These are phyloP conservation scores for Venturia pyrina DNA, from an alignment of 2,329 filamentous ascomycete genomes.

Conservation along the genomic window DNA sequence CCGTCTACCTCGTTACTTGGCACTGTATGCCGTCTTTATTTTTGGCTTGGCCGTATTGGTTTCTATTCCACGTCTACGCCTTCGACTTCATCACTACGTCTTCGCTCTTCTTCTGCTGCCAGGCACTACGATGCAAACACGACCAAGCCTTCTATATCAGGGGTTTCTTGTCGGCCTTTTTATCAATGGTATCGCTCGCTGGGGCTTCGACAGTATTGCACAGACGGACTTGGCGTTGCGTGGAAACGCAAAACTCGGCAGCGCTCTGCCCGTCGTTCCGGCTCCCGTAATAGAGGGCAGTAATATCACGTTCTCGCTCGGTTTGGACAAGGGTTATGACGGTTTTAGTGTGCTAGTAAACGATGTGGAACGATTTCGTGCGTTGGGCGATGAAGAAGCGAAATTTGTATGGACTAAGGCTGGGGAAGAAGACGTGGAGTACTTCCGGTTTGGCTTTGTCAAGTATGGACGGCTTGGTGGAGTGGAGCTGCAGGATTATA, in stretches of 20 bases:
- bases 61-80: slow-evolving; percentile 11
- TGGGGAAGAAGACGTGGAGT: slow-evolving; percentile 19
- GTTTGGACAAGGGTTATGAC: slow-evolving; percentile 11
- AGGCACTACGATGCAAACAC: slow-evolving; percentile 26
- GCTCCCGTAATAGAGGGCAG: background rate
- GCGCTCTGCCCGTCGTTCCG: background rate
- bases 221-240: slow-evolving; percentile 7
- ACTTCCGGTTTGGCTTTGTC: slow-evolving; percentile 27
- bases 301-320: slow-evolving; percentile 4
- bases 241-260: slow-evolving; percentile 7
- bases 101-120: slow-evolving; percentile 25
- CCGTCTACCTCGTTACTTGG: slow-evolving; percentile 15
- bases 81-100: slow-evolving; percentile 20
- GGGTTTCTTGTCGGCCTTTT: slow-evolving; percentile 27
- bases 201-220: slow-evolving; percentile 24
- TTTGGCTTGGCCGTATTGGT: slow-evolving; percentile 4
- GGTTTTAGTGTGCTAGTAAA: slow-evolving; percentile 18
- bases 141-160: slow-evolving; percentile 25
- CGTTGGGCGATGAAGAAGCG: background rate
- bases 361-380: slow-evolving; percentile 16
- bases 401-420: slow-evolving; percentile 14
- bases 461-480: slow-evolving; percentile 17
- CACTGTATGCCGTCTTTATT: slow-evolving; percentile 12
- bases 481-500: slow-evolving; percentile 21
- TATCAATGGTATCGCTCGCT: slow-evolving; percentile 27